Conservation (phyloP, 192 early-diverging fungal species). For the Podila epigama region DNA sequence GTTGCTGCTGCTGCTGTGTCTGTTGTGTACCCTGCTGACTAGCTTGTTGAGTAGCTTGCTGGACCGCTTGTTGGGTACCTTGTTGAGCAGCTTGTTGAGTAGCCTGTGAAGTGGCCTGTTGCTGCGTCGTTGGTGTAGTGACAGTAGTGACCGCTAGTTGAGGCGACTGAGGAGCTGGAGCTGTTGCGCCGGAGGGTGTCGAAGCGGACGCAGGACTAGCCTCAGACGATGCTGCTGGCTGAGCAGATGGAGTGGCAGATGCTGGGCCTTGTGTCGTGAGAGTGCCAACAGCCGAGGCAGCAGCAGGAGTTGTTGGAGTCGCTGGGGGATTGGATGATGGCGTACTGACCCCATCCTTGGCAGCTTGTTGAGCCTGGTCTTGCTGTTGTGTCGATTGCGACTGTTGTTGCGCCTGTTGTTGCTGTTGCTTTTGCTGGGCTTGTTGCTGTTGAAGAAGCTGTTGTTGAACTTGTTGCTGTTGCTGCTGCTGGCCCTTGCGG, state of each 20-base stretch:
- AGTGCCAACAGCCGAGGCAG: slow-evolving; percentile 18
- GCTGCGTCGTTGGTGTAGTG: background rate
- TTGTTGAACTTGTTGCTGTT: slow-evolving; percentile 30
- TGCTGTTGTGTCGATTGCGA: slow-evolving; percentile 7
- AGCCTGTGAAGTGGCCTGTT: background rate
- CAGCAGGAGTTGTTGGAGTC: slow-evolving; percentile 45
- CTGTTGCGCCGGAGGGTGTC: slow-evolving; percentile 12
- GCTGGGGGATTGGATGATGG: slow-evolving; percentile 30
- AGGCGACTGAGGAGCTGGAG: slow-evolving; percentile 32
- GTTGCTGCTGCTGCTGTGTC: background rate
- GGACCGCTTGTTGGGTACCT: background rate
- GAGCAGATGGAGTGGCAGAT: slow-evolving; percentile 18
- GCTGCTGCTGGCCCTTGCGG: slow-evolving; percentile 59
- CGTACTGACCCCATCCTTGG: background rate
- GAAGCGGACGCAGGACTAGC: slow-evolving; percentile 19
- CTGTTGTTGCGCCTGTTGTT: slow-evolving; percentile 17
- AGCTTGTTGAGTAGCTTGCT: no score
- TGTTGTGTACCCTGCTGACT: slow-evolving; percentile 14
- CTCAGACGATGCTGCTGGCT: slow-evolving; percentile 25
- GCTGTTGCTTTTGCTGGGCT: slow-evolving; percentile 25
- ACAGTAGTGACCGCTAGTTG: slow-evolving; percentile 24
- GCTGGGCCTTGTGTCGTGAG: slow-evolving; percentile 1
- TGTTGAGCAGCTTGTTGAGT: slow-evolving; percentile 9
- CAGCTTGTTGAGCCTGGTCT: slow-evolving; percentile 11
- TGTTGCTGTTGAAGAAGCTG: slow-evolving; percentile 11